Percentiles rank a stretch among this genome's conserved stretches.
These are phyloP conservation scores for Nitzschia putrida DNA, from an alignment of 108 stramenopile species.

Conservation along the genomic window DNA sequence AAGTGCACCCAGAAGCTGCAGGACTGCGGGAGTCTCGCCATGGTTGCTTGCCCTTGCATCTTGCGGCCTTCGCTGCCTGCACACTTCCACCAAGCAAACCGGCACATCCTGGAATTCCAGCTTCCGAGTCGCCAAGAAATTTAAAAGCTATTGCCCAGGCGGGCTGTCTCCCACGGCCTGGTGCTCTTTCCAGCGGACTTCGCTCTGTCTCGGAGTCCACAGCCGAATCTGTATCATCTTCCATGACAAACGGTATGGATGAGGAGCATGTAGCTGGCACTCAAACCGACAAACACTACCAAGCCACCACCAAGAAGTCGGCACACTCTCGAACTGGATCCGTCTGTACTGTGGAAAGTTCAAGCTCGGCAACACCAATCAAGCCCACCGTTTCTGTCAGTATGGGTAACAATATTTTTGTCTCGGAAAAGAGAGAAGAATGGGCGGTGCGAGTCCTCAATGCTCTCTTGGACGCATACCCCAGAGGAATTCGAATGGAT, in stretches of 20 bases:
- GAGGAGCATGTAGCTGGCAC: slow-evolving; percentile 44
- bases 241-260: slow-evolving; percentile 45
- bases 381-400: slow-evolving; percentile 32
- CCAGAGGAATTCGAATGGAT: slow-evolving; percentile 65
- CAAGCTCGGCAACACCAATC: neutral
- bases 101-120: neutral
- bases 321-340: neutral
- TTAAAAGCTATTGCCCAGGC: neutral
- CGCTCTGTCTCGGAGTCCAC: slow-evolving; percentile 46
- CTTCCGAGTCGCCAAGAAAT: slow-evolving; percentile 1
- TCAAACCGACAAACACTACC: slow-evolving; percentile 32
- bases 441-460: slow-evolving; percentile 77
- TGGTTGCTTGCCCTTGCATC: slow-evolving; percentile 85
- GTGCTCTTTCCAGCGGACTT: slow-evolving; percentile 21
- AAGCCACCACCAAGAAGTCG: neutral
- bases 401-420: slow-evolving; percentile 36
- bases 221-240: slow-evolving; percentile 30
- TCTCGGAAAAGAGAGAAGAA: slow-evolving; percentile 64
- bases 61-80: slow-evolving; percentile 85
- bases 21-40: slow-evolving; percentile 80
- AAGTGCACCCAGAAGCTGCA: slow-evolving; percentile 77
- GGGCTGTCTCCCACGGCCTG: slow-evolving; percentile 29
- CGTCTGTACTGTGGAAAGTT: neutral
- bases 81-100: slow-evolving; percentile 3
- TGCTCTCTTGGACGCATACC: slow-evolving; percentile 82